These are phyloP conservation scores for Boletus sensibilis DNA, from an alignment of 768 basidiomycete species.

Conservation along the genomic window DNA sequence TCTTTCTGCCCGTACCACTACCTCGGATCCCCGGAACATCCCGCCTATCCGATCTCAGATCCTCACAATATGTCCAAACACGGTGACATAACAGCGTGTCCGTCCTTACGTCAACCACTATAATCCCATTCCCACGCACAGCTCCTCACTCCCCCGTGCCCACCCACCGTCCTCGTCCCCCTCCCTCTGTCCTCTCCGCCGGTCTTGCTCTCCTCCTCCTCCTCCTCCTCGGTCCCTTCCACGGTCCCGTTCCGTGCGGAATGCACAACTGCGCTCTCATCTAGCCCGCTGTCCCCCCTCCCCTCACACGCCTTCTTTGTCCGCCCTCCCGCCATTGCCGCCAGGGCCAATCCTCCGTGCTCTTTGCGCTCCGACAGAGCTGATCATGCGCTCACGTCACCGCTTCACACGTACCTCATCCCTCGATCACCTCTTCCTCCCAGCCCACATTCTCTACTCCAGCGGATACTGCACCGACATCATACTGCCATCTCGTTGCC, in stretches of 20 bases:
- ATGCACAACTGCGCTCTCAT: conserved; percentile 15
- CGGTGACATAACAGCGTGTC: conserved; percentile 33
- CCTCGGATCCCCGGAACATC: conserved; percentile 34
- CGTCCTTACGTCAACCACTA: conserved; percentile 31
- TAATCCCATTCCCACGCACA: conserved; percentile 31
- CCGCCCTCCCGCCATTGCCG: neutral
- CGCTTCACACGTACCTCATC: neutral
- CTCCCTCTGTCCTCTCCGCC: conserved; percentile 10
- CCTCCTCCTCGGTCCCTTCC: conserved; percentile 2
- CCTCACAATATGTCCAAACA: conserved; percentile 18
- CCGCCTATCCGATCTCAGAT: conserved; percentile 35
- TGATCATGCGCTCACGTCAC: neutral
- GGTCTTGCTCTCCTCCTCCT: conserved; percentile 2
- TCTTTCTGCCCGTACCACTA: conserved; percentile 35
- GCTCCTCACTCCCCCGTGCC: conserved; percentile 17
- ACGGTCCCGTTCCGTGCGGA: conserved; percentile 7
- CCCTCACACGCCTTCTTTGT: neutral
- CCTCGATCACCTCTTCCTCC: neutral
- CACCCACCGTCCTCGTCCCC: neutral
- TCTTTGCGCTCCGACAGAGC: neutral
- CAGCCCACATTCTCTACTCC: neutral
- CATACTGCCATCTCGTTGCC: neutral
- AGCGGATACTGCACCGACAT: neutral
- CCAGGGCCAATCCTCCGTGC: no score
- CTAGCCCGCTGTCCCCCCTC: neutral